Conservation (phyloP, 2,329 filamentous ascomycete genomes). For the Gyromitra esculenta region DNA sequence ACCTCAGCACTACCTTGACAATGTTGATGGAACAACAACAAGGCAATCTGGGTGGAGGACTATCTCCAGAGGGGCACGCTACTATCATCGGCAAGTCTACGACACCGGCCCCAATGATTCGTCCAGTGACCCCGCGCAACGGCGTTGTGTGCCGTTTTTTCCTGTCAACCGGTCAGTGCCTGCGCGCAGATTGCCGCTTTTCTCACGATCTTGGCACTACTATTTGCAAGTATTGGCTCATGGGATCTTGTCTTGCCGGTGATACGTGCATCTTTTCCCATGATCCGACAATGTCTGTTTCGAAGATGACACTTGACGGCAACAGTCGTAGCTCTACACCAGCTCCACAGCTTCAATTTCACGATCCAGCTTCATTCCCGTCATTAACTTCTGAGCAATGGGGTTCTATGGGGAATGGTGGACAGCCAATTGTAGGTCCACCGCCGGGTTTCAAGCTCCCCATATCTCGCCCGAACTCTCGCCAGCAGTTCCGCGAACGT, state of each 20-base stretch:
- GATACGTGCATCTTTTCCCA: conserved; percentile 97
- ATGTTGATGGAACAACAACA: conserved; percentile 81
- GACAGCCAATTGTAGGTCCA: conserved; percentile 55
- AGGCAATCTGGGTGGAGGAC: conserved; percentile 62
- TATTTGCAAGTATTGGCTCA: conserved; percentile 99
- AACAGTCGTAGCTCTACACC: conserved; percentile 71
- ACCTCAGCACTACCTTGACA: conserved; percentile 89
- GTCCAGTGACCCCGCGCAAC: conserved; percentile 83
- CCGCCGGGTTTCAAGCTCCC: conserved; percentile 76
- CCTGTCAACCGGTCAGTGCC: conserved; percentile 92
- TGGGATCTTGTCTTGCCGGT: conserved; percentile 92
- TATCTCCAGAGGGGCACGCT: conserved; percentile 68
- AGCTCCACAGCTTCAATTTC: conserved; percentile 77
- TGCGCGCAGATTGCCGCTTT: conserved; percentile 94
- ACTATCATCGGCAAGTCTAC: conserved; percentile 91
- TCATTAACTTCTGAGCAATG: conserved; percentile 72
- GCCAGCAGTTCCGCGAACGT: conserved; percentile 73
- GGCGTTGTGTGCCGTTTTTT: conserved; percentile 97
- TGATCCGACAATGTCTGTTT: conserved; percentile 86
- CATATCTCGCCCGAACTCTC: conserved; percentile 83
- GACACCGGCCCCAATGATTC: conserved; percentile 67
- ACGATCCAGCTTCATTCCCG: conserved; percentile 87
- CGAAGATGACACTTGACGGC: conserved; percentile 78
- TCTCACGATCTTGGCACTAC: conserved; percentile 96
- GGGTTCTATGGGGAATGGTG: conserved; percentile 60